These are phyloP conservation scores for Xylariaceae sp. DNA, from an alignment of 2,329 filamentous ascomycete genomes.

Conservation along the genomic window DNA sequence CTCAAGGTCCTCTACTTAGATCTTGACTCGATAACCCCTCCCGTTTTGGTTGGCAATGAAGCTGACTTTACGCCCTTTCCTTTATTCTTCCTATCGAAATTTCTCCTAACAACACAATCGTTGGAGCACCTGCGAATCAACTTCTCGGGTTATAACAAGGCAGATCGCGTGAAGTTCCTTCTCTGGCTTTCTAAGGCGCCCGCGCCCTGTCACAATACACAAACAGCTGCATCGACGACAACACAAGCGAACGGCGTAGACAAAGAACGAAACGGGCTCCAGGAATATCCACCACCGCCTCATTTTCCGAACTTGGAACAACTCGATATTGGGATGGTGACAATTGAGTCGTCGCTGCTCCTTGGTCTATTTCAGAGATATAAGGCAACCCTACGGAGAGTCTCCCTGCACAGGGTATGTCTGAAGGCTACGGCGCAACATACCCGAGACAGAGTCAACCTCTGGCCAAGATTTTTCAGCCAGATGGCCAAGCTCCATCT, in stretches of 20 bases:
- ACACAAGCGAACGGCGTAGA: not conserved
- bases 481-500: conserved; percentile 39
- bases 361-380: conserved; percentile 46
- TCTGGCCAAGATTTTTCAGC: conserved; percentile 46
- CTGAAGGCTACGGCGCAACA: conserved; percentile 1
- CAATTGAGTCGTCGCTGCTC: conserved; percentile 35
- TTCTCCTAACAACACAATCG: conserved; percentile 45
- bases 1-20: conserved; percentile 51
- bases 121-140: conserved; percentile 59
- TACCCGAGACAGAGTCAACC: conserved; percentile 30
- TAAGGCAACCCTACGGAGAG: conserved; percentile 44
- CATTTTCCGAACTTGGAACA: conserved; percentile 41
- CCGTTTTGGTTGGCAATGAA: conserved; percentile 4
- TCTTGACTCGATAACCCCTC: conserved; percentile 22
- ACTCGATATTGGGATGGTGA: conserved; percentile 49
- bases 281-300: conserved; percentile 30
- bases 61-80: not conserved
- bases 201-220: not conserved
- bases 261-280: conserved; percentile 1
- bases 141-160: conserved; percentile 33
- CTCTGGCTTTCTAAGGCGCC: conserved; percentile 41
- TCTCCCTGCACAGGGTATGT: conserved; percentile 52
- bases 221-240: not conserved
- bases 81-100: conserved; percentile 35
- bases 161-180: conserved; percentile 38